Base-by-base conservation (phyloP, 176 grass and related monocot genomes). In the Typha latifolia region DNA sequence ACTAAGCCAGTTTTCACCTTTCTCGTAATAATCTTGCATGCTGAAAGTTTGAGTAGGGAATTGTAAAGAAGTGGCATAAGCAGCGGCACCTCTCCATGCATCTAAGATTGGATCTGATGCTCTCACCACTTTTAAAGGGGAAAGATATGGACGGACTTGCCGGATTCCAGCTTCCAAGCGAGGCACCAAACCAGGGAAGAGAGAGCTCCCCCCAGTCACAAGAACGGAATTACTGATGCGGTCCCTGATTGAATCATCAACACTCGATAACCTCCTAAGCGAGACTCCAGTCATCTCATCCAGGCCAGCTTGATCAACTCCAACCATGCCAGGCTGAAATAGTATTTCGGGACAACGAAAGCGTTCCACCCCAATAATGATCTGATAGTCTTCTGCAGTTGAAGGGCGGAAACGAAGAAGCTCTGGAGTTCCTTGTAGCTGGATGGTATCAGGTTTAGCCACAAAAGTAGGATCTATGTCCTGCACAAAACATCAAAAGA, bases 391-490 rank as follows among this genome's bases (percentile, higher is more conserved):
- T 24, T 97, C 94, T 26, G 70, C 83, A 0, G 85, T 97, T 23
- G 87, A 69, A 49, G 73, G 59, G 6, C 83, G 75, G 14, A 77
- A 32, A 50, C 78, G 82, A 67, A 69, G 80, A 50, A 74, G 81
- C 48, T 91, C 89, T 12, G 79, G 57, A 50, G 75, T 79, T 20
- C 18, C 62, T 62, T 91, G 81, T 19, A 32, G 61, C 26, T 34
- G 55, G 68, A 62, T 71, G 12, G 64, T 68, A 61, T 89, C 88
- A 0, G 79, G 48, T 69, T 82, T 89, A 62, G 73, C 74, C 61
- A 93, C 81, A 74, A 97, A 97, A 37, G 81, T 79, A 47, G 94
- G 94, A 32, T 97, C 94, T 20, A 93, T 84, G 66, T 90, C 94
- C 94, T 97, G 83, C 70, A 67, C 4, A 78, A 74, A 59, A 59